Base-by-base conservation (phyloP, 495 filamentous ascomycete species). In the Penicillium taxi region DNA sequence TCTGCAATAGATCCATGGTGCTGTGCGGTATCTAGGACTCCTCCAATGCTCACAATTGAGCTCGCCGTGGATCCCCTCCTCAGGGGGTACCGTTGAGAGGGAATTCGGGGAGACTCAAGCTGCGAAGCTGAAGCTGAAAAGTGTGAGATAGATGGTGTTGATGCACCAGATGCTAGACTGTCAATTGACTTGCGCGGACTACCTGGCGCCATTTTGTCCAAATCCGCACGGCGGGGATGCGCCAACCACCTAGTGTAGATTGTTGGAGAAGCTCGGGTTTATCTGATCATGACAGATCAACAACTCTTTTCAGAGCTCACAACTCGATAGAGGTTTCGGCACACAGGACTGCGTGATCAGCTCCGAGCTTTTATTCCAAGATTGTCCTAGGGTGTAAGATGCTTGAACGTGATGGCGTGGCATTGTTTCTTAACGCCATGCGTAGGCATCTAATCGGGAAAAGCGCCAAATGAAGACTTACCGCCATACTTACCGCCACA, bases 31-130 rank as follows among this genome's bases (percentile, higher is more conserved):
- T 94, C 86, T 41, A 95, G 59, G 25, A 81, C 71, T 17, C 81
- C 81, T 15, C 82, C 81, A 42, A 85, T 74, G 33, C 89, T 94
- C 49, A 75, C 75, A 48, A 90, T 75, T 17, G 89, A 94, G 70
- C 88, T 93, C 21, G 90, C 82, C 3, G 78, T 84, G 13, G 90
- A 96, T 35, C 78, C 84, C 63, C 88, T 69, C 49, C 87, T 72
- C 50, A 67, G 60, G 52, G 64, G 62, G 49, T 64, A 67, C 42
- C 66, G 49, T 26, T 66, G 64, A 39, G 58, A 55, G 45, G 55
- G 60, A 22, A 54, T 61, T 8, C 64, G 63, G 15, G 69, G 57
- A 21, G 64, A 66, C 23, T 70, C 65, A 26, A 64, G 35, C 38
- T 62, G 61, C 15, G 47, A 72, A 31, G 80, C 75, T 16, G 80